Base-by-base conservation (phyloP, 805 yeast genomes). In the Myxozyma neotropica region DNA sequence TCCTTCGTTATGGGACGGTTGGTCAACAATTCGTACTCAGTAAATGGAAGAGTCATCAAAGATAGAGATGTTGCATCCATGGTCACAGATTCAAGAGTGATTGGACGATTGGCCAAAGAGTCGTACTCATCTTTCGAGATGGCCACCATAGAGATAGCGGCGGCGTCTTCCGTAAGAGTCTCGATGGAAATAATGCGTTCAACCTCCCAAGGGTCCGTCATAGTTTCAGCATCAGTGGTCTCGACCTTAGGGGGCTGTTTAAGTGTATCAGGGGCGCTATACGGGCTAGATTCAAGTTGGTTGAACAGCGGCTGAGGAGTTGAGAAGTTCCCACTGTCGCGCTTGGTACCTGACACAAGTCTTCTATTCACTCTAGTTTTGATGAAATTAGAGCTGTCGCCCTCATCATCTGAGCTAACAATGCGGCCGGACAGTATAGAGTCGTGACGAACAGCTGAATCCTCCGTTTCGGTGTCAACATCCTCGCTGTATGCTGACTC, bases 391-490 rank as follows among this genome's bases (percentile, higher is more conserved):
- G 55, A 33, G 43, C 64, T 55, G 3, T 53, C 66, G 0, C 58
- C 56, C 26, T 58, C 67, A 24, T 55, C 65, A 19, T 58, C 66
- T 8, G 63, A 57, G 24, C 39, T 31, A 24, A 23, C 51, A n/a
- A 35, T 35, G 4, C 13, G 38, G 17, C 17, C 5, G 3, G 38
- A 39, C 8, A 3, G 21, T 19, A n/a, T 12, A 5, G 61, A 38
- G 2, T 24, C 46, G 4, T n/a, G 55, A 12, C 15, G 40, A 27
- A n/a, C 44, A 17, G 7, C 47, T 1, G 64, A 53, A 13, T 40
- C 62, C 45, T 72, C 75, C 21, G 72, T 70, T 51, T 72, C 75
- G 2, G 74, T 72, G 39, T 67, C 65, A 23, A 64, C 70, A 36
- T 65, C 74, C 4, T 55, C 63, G 17, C 61, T 69, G 13, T 60